Evolutionary conservation across 2,329 filamentous ascomycete genomes (phyloP).

Genomic region (Xylaria sp.): DNA sequence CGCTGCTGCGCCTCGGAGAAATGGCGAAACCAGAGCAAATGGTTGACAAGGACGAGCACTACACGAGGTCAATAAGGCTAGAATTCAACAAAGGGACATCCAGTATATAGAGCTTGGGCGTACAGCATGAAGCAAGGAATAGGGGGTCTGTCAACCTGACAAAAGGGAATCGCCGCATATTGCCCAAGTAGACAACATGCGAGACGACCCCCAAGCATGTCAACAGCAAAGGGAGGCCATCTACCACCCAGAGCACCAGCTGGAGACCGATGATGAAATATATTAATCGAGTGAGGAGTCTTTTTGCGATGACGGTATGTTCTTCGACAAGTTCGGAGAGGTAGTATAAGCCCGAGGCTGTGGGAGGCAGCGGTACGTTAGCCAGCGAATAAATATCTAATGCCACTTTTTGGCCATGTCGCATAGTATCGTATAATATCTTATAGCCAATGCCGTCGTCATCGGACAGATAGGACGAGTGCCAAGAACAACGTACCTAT

Average conservation of each 20-base stretch:
- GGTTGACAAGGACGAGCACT: constrained; percentile 88
- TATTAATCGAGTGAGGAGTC: constrained; percentile 85
- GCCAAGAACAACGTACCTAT: constrained; percentile 70
- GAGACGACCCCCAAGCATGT: constrained; percentile 80
- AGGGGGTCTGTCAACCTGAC: constrained; percentile 90
- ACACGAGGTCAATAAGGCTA: constrained; percentile 39
- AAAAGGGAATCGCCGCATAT: constrained; percentile 78
- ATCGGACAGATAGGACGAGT: not conserved
- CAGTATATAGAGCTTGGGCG: constrained; percentile 46
- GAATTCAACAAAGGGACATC: not conserved
- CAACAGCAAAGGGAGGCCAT: constrained; percentile 83
- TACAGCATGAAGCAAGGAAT: constrained; percentile 86
- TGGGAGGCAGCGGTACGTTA: constrained; percentile 39
- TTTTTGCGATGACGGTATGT: constrained; percentile 92
- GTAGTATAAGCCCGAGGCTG: constrained; percentile 97
- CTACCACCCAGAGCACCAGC: constrained; percentile 78
- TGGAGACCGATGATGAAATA: constrained; percentile 83
- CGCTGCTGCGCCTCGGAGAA: constrained; percentile 75
- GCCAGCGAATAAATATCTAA: constrained; percentile 4
- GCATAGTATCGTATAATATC: not conserved
- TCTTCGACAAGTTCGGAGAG: constrained; percentile 98
- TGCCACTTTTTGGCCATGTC: not conserved
- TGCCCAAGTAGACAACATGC: constrained; percentile 88
- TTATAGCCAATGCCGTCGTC: not conserved
- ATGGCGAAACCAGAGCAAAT: constrained; percentile 95